Base-by-base conservation (phyloP, 345 rosid genomes). In the Draba incana region DNA sequence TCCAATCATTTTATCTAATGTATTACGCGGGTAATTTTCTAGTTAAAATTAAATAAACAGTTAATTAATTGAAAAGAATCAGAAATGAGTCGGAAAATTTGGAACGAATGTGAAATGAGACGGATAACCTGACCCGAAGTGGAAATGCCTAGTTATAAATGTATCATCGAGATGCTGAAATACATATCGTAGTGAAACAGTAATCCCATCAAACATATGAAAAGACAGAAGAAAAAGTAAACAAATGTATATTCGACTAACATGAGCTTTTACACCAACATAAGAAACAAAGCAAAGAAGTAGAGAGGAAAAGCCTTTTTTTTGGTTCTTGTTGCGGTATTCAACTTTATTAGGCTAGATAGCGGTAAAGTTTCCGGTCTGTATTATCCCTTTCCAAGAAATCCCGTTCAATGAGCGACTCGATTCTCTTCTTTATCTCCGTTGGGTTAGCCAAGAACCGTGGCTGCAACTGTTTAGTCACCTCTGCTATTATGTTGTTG, bases 361-460 rank as follows among this genome's bases (percentile, higher is more conserved):
- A 94, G 31, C 97, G 95, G 64, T 94, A 94, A 76, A 89, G 66
- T 83, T 89, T 91, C 79, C 99, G 82, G 78, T 91, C 98, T 6
- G 73, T 71, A 54, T 57, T 78, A 81, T 94, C 99, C 82, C 99
- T 84, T 83, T 94, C 98, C 90, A 94, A 78, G 92, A 91, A 94
- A 66, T 94, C 99, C 14, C 99, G 85, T 70, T 91, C 98, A 1
- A 94, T 94, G 15, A 94, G 96, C 49, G 98, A 89, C 83, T 94
- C 99, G 2, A 94, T 91, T 38, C 99, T 85, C 80, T 94, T 94
- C 86, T 94, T 94, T 54, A 94, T 94, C 88, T 87, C 99, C 0
- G 92, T 89, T 5, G 98, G 98, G 63, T 91, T 94, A 12, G 97
- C 95, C 75, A 94, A 76, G 81, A 94, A 94, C 69, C 97, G 93